phyloP scores from a whole-genome alignment of 108 stramenopile genomes.

The Mediolabrus comicus region DNA sequence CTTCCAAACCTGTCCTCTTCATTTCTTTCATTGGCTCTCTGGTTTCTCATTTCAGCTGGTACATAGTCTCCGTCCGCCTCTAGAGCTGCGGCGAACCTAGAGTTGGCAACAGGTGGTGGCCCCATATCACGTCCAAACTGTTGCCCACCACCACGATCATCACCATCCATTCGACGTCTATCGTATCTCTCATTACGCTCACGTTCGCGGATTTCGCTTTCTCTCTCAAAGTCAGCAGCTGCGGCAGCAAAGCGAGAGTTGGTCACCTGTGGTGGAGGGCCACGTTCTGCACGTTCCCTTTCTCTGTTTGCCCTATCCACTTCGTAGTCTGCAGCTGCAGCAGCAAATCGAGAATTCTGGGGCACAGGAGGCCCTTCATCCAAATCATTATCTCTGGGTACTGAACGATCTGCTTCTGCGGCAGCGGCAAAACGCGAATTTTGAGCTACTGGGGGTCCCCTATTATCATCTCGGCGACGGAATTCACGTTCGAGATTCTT shows the following conservation, averaged over 20 bases:
- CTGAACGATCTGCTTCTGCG: slow-evolving; percentile 46
- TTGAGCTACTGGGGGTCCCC: slow-evolving; percentile 53
- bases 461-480: slow-evolving; percentile 12
- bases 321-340: slow-evolving; percentile 21
- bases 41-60: slow-evolving; percentile 43
- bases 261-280: slow-evolving; percentile 52
- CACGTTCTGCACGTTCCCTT: slow-evolving; percentile 31
- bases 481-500: slow-evolving; percentile 31
- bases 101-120: slow-evolving; percentile 54
- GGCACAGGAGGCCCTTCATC: slow-evolving; percentile 35
- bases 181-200: slow-evolving; percentile 43
- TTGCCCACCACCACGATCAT: slow-evolving; percentile 14
- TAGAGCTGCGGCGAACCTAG: slow-evolving; percentile 44
- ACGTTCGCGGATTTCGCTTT: slow-evolving; percentile 20
- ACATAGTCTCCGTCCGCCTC: slow-evolving; percentile 45
- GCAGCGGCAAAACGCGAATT: slow-evolving; percentile 71
- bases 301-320: slow-evolving; percentile 14
- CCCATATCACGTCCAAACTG: slow-evolving; percentile 32
- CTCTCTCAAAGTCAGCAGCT: slow-evolving; percentile 45
- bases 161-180: slow-evolving; percentile 30
- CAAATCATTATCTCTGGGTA: slow-evolving; percentile 5
- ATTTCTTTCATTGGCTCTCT: slow-evolving; percentile 21
- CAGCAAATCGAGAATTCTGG: slow-evolving; percentile 56
- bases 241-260: slow-evolving; percentile 69
- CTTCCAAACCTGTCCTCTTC: slow-evolving; percentile 23